Base-by-base conservation (phyloP, 2,329 filamentous ascomycete species). In the Beauveria australis region DNA sequence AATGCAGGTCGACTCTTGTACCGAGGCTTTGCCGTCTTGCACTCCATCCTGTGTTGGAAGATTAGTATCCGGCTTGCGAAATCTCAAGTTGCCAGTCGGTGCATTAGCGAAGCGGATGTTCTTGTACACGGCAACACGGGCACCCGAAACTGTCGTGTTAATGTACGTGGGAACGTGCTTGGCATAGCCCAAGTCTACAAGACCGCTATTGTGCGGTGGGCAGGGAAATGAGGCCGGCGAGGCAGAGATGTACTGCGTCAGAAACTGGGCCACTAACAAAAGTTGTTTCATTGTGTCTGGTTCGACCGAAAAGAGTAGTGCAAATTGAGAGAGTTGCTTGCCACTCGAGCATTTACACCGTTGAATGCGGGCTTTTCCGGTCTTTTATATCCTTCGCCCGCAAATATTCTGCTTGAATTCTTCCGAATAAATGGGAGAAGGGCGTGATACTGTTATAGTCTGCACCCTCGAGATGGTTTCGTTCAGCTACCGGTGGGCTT, bases 41-140 rank as follows among this genome's bases (percentile, higher is more conserved):
- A 67, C 59, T 1, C 59, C 63, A 14, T 54, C 19, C 5, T 62
- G 47, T 5, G 28, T 28, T 9, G 62, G 46, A 1, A 67, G 54
- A 18, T 56, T 19, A 1, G 63, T 65, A 54, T 66, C 58, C 3
- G 66, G 63, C 19, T 46, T 48, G 16, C 66, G 66, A 59, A 67
- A 68, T 14, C 67, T 65, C 8, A 69, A 59, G 19, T 67, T 53
- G n/a, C 66, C 66, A 8, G 59, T 66, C 10, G 66, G 66, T 22
- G 61, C 19, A 9, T 65, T 66, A 19, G 66, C 67, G 46, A 67
- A 68, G 41, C 66, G 66, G 37, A 69, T 68, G 59, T 68, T 68
- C 18, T 68, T 67, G 62, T 67, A 69, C 9, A 67, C 48, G n/a
- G 62, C 49, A 3, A 67, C 53, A 6, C 60, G 57, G 8, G 57